Evolutionary conservation across 2,329 filamentous ascomycete genomes (phyloP).

Genomic region (Cyclaneusma minus): DNA sequence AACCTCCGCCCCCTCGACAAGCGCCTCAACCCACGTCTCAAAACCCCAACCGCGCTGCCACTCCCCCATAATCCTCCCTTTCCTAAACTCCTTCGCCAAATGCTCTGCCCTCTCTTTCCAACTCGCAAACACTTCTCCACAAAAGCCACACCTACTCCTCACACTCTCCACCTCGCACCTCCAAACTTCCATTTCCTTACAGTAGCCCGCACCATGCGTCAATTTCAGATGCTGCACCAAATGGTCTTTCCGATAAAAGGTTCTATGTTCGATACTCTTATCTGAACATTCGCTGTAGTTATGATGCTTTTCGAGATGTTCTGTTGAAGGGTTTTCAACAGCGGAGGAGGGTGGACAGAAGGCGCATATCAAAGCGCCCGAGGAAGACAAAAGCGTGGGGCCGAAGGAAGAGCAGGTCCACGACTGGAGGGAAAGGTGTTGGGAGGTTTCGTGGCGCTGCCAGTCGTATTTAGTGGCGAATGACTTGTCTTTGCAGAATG

Average conservation of each 20-base stretch:
- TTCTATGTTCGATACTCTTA: constrained; percentile 37
- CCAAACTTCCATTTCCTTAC: constrained; percentile 39
- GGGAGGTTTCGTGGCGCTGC: constrained; percentile 41
- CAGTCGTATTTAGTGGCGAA: constrained; percentile 43
- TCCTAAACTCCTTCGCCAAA: constrained; percentile 23
- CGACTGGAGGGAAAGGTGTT: constrained; percentile 38
- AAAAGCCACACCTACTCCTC: constrained; percentile 30
- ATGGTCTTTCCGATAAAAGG: constrained; percentile 48
- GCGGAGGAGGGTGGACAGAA: constrained; percentile 38
- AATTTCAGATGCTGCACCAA: constrained; percentile 43
- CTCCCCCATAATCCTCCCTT: constrained; percentile 21
- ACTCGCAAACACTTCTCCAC: constrained; percentile 21
- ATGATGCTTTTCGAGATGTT: constrained; percentile 43
- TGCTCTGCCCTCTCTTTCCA: constrained; percentile 28
- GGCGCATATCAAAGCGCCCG: constrained; percentile 36
- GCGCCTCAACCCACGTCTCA: constrained; percentile 17
- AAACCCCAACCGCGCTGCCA: constrained; percentile 26
- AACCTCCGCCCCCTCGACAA: constrained; percentile 13
- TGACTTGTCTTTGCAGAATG: constrained; percentile 35
- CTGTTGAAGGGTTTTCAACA: constrained; percentile 35
- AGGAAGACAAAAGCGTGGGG: constrained; percentile 29
- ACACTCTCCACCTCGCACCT: constrained; percentile 37
- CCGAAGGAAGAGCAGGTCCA: constrained; percentile 46
- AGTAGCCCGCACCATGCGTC: constrained; percentile 41
- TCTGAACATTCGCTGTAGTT: constrained; percentile 43